These are phyloP conservation scores for Blastocrithidia nonstop DNA, from an alignment of 208 protist genomes.

Conservation along the genomic window DNA sequence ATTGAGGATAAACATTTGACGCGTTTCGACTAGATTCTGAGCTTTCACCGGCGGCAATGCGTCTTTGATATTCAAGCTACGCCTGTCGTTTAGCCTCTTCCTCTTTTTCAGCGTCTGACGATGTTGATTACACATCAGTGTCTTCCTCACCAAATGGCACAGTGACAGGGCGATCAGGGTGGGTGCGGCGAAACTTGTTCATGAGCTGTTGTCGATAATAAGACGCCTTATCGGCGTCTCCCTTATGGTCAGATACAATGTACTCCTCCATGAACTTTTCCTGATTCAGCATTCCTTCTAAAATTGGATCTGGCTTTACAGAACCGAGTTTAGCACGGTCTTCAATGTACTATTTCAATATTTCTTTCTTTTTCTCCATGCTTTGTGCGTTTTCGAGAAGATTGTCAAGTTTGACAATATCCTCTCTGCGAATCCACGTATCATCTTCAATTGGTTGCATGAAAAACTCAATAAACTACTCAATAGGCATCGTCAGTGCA, in stretches of 20 bases:
- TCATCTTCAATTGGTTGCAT: conserved; percentile 71
- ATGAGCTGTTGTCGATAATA: conserved; percentile 38
- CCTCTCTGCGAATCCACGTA: conserved; percentile 59
- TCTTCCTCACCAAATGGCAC: not conserved
- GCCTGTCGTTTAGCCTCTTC: not conserved
- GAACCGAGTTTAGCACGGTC: conserved; percentile 11
- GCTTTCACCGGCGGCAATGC: not conserved
- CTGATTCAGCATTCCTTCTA: conserved; percentile 70
- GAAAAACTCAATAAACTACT: conserved; percentile 46
- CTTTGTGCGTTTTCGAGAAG: conserved; percentile 39
- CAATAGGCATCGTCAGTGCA: conserved; percentile 36
- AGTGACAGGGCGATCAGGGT: conserved; percentile 1
- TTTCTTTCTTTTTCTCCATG: conserved; percentile 45
- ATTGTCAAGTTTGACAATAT: conserved; percentile 56
- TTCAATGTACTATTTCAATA: conserved; percentile 50
- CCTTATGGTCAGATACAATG: conserved; percentile 12
- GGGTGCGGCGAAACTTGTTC: conserved; percentile 17
- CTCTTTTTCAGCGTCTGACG: not conserved
- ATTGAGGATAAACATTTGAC: too few relatives aligned
- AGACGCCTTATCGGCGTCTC: conserved; percentile 23
- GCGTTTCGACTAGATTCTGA: too few relatives aligned
- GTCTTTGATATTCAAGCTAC: not conserved
- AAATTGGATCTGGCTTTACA: conserved; percentile 28
- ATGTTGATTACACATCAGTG: not conserved
- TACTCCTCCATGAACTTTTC: conserved; percentile 70